phyloP scores from a whole-genome alignment of 345 rosid species.

The Arabidopsis thaliana region TAIR10.1 NC_003076.8:26844501-26845000 shows the following conservation, averaged over 20 bases:
- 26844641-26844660: slow-evolving; percentile 78
- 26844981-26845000: slow-evolving; percentile 74
- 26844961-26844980: slow-evolving; percentile 55
- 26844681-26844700: slow-evolving; percentile 50
- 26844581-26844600: slow-evolving; percentile 64
- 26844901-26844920: slow-evolving; percentile 43
- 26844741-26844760: slow-evolving; percentile 66
- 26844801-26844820: slow-evolving; percentile 73
- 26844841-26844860: slow-evolving; percentile 76
- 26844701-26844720: slow-evolving; percentile 67
- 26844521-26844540: slow-evolving; percentile 76
- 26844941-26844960: slow-evolving; percentile 63
- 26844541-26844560: slow-evolving; percentile 54
- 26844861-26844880: slow-evolving; percentile 70
- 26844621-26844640: slow-evolving; percentile 57
- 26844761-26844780: slow-evolving; percentile 64
- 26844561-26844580: slow-evolving; percentile 66
- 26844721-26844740: slow-evolving; percentile 71
- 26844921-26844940: slow-evolving; percentile 94
- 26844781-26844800: slow-evolving; percentile 80
- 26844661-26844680: slow-evolving; percentile 65
- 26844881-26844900: slow-evolving; percentile 61
- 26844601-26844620: slow-evolving; percentile 51
- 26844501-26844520: slow-evolving; percentile 76
- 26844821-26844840: slow-evolving; percentile 62